A percentile compares a stretch with the other conserved stretches of the same genome.
Evolutionary conservation across 2,329 filamentous ascomycete genomes (phyloP).

Genomic region (Penicillium sp.): DNA sequence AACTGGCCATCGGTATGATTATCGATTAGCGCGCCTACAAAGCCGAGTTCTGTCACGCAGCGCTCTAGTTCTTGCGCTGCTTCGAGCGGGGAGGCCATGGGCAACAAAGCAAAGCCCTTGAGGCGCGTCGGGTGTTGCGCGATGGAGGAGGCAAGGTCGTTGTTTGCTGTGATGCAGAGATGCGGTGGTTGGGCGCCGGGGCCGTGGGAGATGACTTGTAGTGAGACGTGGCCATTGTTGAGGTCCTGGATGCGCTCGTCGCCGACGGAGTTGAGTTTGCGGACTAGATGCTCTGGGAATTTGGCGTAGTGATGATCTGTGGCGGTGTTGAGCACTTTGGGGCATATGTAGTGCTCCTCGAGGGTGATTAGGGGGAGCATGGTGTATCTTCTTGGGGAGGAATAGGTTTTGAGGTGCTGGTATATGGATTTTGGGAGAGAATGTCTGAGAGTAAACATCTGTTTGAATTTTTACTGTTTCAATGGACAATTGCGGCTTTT

Average conservation of each 20-base stretch:
- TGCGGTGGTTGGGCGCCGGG: slow-evolving; percentile 13
- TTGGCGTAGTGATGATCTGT: slow-evolving; percentile 14
- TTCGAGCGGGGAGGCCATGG: slow-evolving; percentile 33
- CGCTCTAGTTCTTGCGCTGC: slow-evolving; percentile 34
- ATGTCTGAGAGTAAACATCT: no score
- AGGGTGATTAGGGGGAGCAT: slow-evolving; percentile 20
- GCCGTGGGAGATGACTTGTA: slow-evolving; percentile 18
- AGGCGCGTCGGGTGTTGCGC: slow-evolving; percentile 33
- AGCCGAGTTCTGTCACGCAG: slow-evolving; percentile 42
- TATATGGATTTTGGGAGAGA: no score
- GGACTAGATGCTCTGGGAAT: slow-evolving; percentile 15
- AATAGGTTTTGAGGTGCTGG: not conserved
- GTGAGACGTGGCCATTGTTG: slow-evolving; percentile 13
- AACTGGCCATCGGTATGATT: slow-evolving; percentile 37
- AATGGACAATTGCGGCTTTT: not conserved
- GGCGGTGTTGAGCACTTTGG: slow-evolving; percentile 13
- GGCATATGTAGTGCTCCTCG: slow-evolving; percentile 19
- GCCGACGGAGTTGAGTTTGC: slow-evolving; percentile 14
- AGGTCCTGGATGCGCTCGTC: slow-evolving; percentile 13
- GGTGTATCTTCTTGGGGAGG: not conserved
- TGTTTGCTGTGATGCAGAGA: slow-evolving; percentile 23
- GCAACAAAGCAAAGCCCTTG: slow-evolving; percentile 42
- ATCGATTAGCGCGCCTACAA: slow-evolving; percentile 49
- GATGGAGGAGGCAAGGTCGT: slow-evolving; percentile 30
- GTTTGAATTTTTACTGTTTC: not conserved